phyloP scores from a whole-genome alignment of 2,329 filamentous ascomycete genomes.

The Alternaria incomplexa region DNA sequence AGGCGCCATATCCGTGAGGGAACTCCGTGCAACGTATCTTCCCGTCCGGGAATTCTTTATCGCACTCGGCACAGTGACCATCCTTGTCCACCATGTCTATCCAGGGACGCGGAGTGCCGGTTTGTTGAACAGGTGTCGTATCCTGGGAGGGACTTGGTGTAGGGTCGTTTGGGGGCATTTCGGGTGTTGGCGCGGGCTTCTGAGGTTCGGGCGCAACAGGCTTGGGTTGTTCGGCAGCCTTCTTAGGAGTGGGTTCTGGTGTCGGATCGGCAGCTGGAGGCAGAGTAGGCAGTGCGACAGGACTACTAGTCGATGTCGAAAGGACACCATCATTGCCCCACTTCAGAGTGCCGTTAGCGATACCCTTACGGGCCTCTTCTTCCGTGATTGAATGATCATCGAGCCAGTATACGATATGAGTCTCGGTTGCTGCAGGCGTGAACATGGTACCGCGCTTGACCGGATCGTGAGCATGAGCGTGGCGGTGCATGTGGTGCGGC shows the following conservation, averaged over 20 bases:
- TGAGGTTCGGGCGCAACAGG: neutral
- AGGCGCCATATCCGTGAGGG: conserved; percentile 80
- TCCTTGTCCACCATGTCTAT: conserved; percentile 27
- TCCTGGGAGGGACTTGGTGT: conserved; percentile 30
- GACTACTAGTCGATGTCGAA: conserved; percentile 31
- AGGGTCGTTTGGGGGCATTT: conserved; percentile 9
- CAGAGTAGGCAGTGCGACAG: conserved; percentile 23
- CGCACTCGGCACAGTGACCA: conserved; percentile 58
- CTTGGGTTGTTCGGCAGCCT: neutral
- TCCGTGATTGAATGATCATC: conserved; percentile 67
- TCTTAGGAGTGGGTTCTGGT: conserved; percentile 2
- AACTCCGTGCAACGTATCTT: conserved; percentile 73
- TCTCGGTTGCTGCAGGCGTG: conserved; percentile 63
- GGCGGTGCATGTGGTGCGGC: conserved; percentile 63
- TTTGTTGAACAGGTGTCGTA: conserved; percentile 15
- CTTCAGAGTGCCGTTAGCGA: conserved; percentile 69
- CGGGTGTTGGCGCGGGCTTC: neutral
- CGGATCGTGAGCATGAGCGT: conserved; percentile 49
- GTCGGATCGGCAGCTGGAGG: conserved; percentile 13
- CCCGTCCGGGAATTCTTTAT: conserved; percentile 76
- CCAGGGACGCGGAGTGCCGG: conserved; percentile 25
- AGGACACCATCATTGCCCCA: conserved; percentile 68
- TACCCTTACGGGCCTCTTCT: conserved; percentile 71
- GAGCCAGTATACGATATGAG: conserved; percentile 74
- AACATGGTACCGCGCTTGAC: conserved; percentile 57